These are phyloP conservation scores for Rhodamnia argentea DNA, from an alignment of 345 rosid genomes.

Conservation along the genomic window DNA sequence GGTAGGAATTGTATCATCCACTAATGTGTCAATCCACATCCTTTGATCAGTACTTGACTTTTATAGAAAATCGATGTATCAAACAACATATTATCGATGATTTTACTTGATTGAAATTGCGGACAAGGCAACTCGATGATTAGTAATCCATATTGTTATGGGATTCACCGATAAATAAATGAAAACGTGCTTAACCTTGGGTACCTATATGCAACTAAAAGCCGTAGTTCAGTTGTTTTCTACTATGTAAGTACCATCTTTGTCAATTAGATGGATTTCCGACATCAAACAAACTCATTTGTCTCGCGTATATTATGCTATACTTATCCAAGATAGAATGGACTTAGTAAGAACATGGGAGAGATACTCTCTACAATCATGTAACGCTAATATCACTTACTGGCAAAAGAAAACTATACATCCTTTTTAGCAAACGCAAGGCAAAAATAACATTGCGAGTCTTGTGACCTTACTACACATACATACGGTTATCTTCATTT, in stretches of 20 bases:
- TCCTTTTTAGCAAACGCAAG: background rate
- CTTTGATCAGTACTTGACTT: background rate
- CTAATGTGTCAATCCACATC: background rate
- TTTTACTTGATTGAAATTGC: background rate
- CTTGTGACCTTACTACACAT: background rate
- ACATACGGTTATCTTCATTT: background rate
- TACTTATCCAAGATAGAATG: background rate
- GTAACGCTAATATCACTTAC: background rate
- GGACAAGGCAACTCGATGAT: background rate
- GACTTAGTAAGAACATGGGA: background rate
- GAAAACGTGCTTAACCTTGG: background rate
- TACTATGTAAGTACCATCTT: background rate
- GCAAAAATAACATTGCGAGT: background rate
- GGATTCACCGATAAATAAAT: background rate
- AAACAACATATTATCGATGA: background rate
- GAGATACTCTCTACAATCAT: background rate
- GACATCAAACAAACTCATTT: background rate
- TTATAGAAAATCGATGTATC: background rate
- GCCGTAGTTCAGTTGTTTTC: background rate
- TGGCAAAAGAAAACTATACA: background rate
- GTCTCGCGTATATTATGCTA: background rate
- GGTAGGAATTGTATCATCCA: background rate
- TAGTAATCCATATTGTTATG: background rate
- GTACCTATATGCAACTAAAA: background rate
- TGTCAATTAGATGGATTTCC: background rate